phyloP scores from a whole-genome alignment of 2,329 filamentous ascomycete genomes.

The Emergomyces africanus region DNA sequence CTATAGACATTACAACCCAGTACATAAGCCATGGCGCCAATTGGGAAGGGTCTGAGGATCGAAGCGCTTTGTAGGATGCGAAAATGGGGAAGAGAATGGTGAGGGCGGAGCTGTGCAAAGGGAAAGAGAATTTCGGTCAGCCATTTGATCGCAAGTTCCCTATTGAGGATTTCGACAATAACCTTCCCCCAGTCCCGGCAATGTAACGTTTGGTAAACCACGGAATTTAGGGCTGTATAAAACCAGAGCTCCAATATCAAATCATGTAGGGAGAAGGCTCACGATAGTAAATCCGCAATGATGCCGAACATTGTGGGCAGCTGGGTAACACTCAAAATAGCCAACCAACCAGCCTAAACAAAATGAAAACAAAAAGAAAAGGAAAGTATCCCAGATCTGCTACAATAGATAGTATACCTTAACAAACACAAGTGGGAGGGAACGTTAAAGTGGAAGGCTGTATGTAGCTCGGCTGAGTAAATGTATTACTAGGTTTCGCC shows the following conservation, averaged over 20 bases:
- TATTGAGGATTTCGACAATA: background rate
- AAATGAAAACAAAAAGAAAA: background rate
- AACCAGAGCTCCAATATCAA: background rate
- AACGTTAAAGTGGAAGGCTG: background rate
- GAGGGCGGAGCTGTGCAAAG: conserved; percentile 53
- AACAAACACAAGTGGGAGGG: background rate
- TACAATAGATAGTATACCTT: background rate
- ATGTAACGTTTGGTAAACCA: background rate
- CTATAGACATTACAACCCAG: conserved; percentile 83
- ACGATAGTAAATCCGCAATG: conserved; percentile 67
- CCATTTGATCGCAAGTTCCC: conserved; percentile 7
- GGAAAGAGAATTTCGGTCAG: conserved; percentile 16
- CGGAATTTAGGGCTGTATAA: background rate
- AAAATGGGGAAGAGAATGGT: conserved; percentile 93
- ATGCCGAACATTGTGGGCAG: conserved; percentile 56
- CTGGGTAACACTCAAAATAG: background rate
- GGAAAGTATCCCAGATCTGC: background rate
- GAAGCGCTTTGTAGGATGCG: conserved; percentile 95
- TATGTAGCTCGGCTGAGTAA: background rate
- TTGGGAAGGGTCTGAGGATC: conserved; percentile 76
- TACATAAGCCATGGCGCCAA: conserved; percentile 98
- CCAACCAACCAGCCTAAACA: background rate
- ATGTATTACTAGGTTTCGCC: too few relatives aligned
- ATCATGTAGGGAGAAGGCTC: conserved; percentile 27
- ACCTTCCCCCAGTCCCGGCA: background rate